A percentile compares a stretch with the other conserved stretches of the same genome.
Evolutionary conservation across 345 rosid genomes (phyloP).

Genomic region (Geranium rotundifolium): DNA sequence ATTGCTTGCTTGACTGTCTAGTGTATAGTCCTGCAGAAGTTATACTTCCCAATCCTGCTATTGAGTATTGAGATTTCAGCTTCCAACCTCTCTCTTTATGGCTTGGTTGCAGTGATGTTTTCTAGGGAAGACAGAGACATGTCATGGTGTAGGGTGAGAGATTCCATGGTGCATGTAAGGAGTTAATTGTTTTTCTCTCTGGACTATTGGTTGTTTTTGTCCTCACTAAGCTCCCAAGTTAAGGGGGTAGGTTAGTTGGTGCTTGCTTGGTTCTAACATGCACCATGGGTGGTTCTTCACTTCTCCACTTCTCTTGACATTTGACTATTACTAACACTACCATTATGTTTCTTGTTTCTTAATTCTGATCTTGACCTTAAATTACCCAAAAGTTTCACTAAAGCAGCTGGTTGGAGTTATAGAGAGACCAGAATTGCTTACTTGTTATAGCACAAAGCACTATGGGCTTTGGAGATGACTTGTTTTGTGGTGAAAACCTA

Average conservation of each 20-base stretch:
- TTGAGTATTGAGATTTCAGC: too few relatives aligned
- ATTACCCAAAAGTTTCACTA: neutral
- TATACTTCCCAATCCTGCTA: too few relatives aligned
- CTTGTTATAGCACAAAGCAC: neutral
- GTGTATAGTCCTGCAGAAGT: neutral
- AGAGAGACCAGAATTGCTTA: too few relatives aligned
- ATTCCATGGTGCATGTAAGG: neutral
- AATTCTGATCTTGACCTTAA: neutral
- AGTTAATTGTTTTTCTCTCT: neutral
- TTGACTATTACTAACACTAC: neutral
- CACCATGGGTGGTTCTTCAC: neutral
- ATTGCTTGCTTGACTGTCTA: neutral
- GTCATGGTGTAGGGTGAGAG: neutral
- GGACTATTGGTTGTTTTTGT: neutral
- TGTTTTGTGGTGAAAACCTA: neutral
- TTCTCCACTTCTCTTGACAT: neutral
- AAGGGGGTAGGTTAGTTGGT: neutral
- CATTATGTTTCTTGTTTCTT: neutral
- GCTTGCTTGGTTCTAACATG: neutral
- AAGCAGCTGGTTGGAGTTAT: neutral
- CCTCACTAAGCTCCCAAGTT: neutral
- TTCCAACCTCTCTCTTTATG: too few relatives aligned
- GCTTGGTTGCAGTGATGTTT: neutral
- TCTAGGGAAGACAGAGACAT: neutral
- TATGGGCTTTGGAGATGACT: neutral